Evolutionary conservation across 2,329 filamentous ascomycete species (phyloP).

Genomic region (Fusarium sp.): DNA sequence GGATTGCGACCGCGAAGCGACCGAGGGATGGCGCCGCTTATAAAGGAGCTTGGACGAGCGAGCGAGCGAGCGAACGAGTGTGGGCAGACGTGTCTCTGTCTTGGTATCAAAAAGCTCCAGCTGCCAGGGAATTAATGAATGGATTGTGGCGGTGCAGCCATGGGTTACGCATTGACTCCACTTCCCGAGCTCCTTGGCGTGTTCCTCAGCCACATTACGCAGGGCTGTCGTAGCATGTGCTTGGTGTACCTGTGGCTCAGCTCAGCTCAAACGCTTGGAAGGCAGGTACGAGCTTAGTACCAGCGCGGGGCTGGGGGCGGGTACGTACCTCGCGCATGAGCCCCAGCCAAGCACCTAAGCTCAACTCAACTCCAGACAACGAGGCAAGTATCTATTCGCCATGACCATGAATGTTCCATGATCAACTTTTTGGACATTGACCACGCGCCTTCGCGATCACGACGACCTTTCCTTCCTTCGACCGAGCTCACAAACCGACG

Average conservation of each 20-base stretch:
- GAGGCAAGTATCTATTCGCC: not conserved
- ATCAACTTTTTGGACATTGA: slow-evolving; percentile 26
- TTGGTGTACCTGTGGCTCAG: slow-evolving; percentile 43
- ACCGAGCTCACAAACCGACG: not conserved
- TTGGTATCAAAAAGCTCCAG: slow-evolving; percentile 33
- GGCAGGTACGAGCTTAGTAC: not conserved
- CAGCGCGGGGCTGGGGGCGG: slow-evolving; percentile 24
- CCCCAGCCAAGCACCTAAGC: slow-evolving; percentile 3
- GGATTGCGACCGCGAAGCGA: slow-evolving; percentile 19
- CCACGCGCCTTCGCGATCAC: slow-evolving; percentile 21
- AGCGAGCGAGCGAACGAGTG: slow-evolving; percentile 16
- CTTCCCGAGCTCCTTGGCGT: slow-evolving; percentile 21
- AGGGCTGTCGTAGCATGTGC: slow-evolving; percentile 23
- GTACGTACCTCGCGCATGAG: slow-evolving; percentile 27
- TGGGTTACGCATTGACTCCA: slow-evolving; percentile 44
- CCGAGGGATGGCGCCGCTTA: slow-evolving; percentile 34
- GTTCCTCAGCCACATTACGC: not conserved
- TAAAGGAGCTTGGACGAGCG: slow-evolving; percentile 35
- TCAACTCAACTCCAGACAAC: slow-evolving; percentile 8
- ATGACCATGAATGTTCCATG: slow-evolving; percentile 33
- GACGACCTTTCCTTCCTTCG: slow-evolving; percentile 8
- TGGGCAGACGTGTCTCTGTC: slow-evolving; percentile 40
- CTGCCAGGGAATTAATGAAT: slow-evolving; percentile 20
- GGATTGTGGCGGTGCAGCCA: slow-evolving; percentile 39
- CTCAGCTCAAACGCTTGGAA: slow-evolving; percentile 6